Base-by-base conservation (phyloP, 208 protist species). In the Acanthamoeba sp. region DNA sequence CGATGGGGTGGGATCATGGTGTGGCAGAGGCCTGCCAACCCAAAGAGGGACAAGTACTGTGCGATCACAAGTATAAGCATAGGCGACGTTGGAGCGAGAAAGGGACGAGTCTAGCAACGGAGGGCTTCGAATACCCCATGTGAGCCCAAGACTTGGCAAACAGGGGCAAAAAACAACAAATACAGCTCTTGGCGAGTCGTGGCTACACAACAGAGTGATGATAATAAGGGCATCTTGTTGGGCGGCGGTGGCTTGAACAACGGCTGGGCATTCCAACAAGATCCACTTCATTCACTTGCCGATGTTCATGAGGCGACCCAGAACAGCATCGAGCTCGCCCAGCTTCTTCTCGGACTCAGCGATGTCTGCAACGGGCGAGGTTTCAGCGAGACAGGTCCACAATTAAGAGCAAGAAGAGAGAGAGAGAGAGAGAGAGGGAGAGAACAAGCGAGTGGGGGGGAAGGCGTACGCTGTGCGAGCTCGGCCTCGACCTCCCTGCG, bases 331-430 rank as follows among this genome's bases (percentile, higher is more conserved):
- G 27, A 91, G 84, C 57, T 91, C 84, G 38, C 55, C 50, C 36
- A 91, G 84, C 84, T 91, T 91, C 59, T 91, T 64, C 55, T 91
- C 84, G 10, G 84, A 91, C 55, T 71, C 59, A 9, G 84, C 84
- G n/a, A 85, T 85, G 12, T 85, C 76, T 85, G 38, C 32, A 20
- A 22, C 29, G 14, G 32, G 4, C 14, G 73, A 22, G 2, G 73
- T 84, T 4, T 69, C 18, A 69, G 29, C 62, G 29, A 69, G 20
- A 32, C 62, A n/a, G 62, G 22, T 22, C 20, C 10, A 50, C 45
- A 50, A 4, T 4, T 50, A n/a, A n/a, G n/a, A n/a, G n/a, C 9
- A 66, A 32, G 27, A 66, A 24, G 57, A 64, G 22, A 18, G 14
- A 20, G 6, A 32, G 57, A 24, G 12, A 7, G 7, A 29, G 7